Conservation (phyloP, 139 green algal species). For the Closterium sp. region DNA sequence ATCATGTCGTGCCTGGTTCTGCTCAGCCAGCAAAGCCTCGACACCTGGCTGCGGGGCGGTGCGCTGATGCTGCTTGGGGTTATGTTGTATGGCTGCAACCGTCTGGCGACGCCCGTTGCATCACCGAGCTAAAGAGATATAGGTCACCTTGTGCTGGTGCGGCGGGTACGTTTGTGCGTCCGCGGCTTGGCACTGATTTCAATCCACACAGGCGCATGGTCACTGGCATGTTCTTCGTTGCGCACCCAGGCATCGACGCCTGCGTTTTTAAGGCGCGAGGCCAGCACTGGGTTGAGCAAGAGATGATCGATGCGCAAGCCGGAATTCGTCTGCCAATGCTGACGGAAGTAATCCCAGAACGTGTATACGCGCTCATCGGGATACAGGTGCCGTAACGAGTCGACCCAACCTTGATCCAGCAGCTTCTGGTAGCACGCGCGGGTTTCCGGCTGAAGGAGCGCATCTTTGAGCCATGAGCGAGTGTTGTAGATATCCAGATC, state of each 20-base stretch:
- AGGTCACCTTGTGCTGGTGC: too few species aligned
- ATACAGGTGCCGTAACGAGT: neutral
- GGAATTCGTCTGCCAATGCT: neutral
- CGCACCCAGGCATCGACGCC: neutral
- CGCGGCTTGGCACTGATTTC: too few species aligned
- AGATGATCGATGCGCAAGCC: neutral
- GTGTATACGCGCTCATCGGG: neutral
- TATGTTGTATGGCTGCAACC: too few species aligned
- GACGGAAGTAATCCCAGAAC: neutral
- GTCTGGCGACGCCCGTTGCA: too few species aligned
- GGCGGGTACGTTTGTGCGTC: too few species aligned
- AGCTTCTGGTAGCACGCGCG: neutral
- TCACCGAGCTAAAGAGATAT: too few species aligned
- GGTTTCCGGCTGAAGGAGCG: neutral
- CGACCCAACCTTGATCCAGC: neutral
- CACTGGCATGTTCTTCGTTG: neutral
- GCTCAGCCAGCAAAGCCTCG: too few species aligned
- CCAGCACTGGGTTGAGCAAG: neutral
- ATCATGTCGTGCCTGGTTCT: too few species aligned
- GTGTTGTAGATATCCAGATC: neutral
- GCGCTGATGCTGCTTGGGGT: too few species aligned
- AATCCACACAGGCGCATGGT: neutral
- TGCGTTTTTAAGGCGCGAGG: neutral
- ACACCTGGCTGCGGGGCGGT: too few species aligned
- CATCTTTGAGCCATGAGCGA: neutral